A percentile compares a stretch with the other conserved stretches of the same genome.
These are phyloP conservation scores for Endocarpon pusillum DNA, from an alignment of 495 filamentous ascomycete genomes.

Conservation along the genomic window DNA sequence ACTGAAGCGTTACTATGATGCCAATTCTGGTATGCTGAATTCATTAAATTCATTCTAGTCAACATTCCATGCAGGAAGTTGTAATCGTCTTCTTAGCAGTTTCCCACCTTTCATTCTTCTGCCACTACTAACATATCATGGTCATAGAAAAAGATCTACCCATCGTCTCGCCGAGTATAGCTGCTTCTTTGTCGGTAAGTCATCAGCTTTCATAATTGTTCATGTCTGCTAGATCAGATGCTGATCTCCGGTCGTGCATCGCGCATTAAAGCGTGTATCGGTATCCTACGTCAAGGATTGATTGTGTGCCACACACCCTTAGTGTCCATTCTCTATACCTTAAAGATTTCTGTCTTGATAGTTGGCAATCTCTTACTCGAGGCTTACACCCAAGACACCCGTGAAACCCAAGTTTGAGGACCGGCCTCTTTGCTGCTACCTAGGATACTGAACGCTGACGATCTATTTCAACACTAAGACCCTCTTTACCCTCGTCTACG, in stretches of 20 bases:
- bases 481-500: slow-evolving; percentile 68
- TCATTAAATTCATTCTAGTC: background rate
- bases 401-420: background rate
- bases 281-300: slow-evolving; percentile 3
- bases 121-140: background rate
- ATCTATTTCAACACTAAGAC: slow-evolving; percentile 26
- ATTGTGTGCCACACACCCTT: background rate
- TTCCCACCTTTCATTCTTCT: no score
- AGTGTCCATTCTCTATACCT: background rate
- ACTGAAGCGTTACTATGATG: slow-evolving; percentile 22
- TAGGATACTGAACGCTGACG: background rate
- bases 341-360: no score
- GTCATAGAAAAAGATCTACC: slow-evolving; percentile 19
- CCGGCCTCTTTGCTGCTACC: background rate
- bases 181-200: slow-evolving; percentile 36
- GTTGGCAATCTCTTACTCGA: no score
- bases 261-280: slow-evolving; percentile 1
- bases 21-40: slow-evolving; percentile 17
- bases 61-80: no score
- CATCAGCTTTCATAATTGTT: slow-evolving; percentile 2
- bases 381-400: no score
- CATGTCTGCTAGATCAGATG: background rate
- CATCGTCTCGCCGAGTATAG: slow-evolving; percentile 28
- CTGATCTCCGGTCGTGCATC: slow-evolving; percentile 5
- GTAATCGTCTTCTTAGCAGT: no score